phyloP scores from a whole-genome alignment of 164 flowering plant genomes.

The Houttuynia cordata region DNA sequence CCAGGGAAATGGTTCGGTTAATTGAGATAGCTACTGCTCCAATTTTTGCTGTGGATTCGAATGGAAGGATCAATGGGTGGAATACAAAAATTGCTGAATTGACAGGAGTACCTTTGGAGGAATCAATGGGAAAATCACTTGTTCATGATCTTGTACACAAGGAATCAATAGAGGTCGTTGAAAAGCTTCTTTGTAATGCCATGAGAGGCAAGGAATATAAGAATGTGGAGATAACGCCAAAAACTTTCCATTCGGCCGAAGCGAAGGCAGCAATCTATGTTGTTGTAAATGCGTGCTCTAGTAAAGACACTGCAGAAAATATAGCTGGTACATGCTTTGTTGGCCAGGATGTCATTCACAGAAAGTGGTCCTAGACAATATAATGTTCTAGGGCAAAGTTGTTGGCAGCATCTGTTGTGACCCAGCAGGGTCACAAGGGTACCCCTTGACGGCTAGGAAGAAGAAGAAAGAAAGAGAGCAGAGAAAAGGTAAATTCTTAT shows the following conservation, averaged over 20 bases:
- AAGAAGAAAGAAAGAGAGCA: no score
- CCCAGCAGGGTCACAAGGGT: no score
- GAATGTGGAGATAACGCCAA: conserved; percentile 81
- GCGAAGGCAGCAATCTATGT: conserved; percentile 49
- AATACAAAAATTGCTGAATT: conserved; percentile 90
- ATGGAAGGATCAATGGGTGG: conserved; percentile 86
- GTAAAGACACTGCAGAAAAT: conserved; percentile 64
- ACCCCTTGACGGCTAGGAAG: no score
- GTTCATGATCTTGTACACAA: conserved; percentile 64
- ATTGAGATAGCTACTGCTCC: conserved; percentile 97
- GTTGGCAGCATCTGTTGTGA: no score
- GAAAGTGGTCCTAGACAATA: conserved; percentile 89
- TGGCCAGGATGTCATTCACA: conserved; percentile 96
- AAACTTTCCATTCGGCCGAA: conserved; percentile 51
- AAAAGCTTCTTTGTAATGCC: conserved; percentile 51
- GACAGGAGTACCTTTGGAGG: conserved; percentile 85
- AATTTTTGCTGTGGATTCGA: conserved; percentile 76
- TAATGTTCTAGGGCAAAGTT: no score
- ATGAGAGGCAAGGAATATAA: conserved; percentile 90
- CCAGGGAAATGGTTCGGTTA: conserved; percentile 93
- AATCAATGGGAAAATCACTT: conserved; percentile 87
- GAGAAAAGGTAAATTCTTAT: no score
- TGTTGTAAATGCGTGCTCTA: conserved; percentile 92
- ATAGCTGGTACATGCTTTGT: conserved; percentile 93
- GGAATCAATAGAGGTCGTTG: conserved; percentile 51